Percentiles rank a stretch among this genome's conserved stretches.
phyloP scores from a whole-genome alignment of 2,329 filamentous ascomycete species.

The Chaetomiaceae sp. region DNA sequence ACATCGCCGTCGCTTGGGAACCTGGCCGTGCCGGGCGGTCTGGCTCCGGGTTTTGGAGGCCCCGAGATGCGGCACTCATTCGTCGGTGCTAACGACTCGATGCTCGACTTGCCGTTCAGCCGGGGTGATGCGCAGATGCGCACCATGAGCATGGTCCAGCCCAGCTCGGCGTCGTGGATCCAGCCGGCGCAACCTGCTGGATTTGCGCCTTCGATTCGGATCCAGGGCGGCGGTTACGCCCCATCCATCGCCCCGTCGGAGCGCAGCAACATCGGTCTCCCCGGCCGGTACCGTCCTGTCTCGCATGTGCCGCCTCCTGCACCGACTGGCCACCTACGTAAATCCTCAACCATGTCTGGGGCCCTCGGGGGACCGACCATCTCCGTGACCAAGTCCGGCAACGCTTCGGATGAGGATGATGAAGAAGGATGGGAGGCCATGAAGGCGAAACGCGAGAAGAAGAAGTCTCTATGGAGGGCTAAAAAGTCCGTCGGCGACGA shows the following conservation, averaged over 20 bases:
- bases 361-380: constrained; percentile 36
- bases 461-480: constrained; percentile 59
- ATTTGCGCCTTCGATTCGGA: constrained; percentile 47
- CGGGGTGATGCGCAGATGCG: constrained; percentile 48
- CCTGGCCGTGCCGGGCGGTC: constrained; percentile 33
- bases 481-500: constrained; percentile 52
- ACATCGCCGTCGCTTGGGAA: constrained; percentile 25
- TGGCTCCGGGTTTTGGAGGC: constrained; percentile 35
- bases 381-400: constrained; percentile 36
- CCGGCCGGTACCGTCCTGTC: constrained; percentile 85
- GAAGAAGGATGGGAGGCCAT: constrained; percentile 67
- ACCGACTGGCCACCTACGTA: constrained; percentile 30
- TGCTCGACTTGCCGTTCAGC: constrained; percentile 38
- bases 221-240: constrained; percentile 61
- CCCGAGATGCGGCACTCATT: constrained; percentile 41
- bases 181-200: constrained; percentile 39
- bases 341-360: constrained; percentile 42
- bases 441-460: constrained; percentile 64
- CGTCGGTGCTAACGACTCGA: constrained; percentile 42
- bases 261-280: constrained; percentile 86
- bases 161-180: constrained; percentile 56
- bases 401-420: constrained; percentile 58
- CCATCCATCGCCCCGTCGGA: constrained; percentile 94
- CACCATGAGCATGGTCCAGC: constrained; percentile 81
- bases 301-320: constrained; percentile 51